Base-by-base conservation (phyloP, 805 yeast species). In the Candida krabiensis region DNA sequence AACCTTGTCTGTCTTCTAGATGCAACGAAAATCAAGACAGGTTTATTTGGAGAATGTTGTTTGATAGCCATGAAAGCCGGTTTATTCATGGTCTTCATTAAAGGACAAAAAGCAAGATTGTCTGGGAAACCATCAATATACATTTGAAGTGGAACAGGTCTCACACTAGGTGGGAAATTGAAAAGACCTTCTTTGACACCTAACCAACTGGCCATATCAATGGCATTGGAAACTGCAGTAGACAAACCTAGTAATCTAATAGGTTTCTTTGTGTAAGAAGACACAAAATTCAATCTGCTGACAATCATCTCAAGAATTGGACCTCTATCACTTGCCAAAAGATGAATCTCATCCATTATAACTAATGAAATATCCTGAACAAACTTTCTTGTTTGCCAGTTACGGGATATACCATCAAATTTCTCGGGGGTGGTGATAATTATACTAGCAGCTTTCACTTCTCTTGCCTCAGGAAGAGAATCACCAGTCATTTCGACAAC, bases 41-140 rank as follows among this genome's bases (percentile, higher is more conserved):
- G 96, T 56, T 89, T 81, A 14, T 67, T 67, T 2, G 96, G 95
- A 0, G 96, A 85, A 58, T 90, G 96, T 46, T 86, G 88, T 55
- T 88, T 86, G 46, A 89, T 89, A 0, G 96, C 96, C 83, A 83
- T 77, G 54, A 85, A 89, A 0, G 95, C 91, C 1, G 97, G 96
- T 53, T 74, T 88, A 70, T 81, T 88, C 93, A 78, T 86, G 16
- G 80, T 85, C 67, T 80, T 86, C 96, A 86, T 86, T 53, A 86
- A 67, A 1, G 91, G 88, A 51, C 89, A 80, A 55, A 86, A 85
- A 1, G 88, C 89, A 44, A 83, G 69, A 46, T 83, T 82, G 47
- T 85, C 93, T 1, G 89, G 90, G 52, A 82, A 86, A 0, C 95
- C 95, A 55, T 86, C 95, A 46, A 86, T 86, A 51, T 82, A 86